Conservation (phyloP, 805 yeast genomes). For the Saccharomycopsis fermentans region DNA sequence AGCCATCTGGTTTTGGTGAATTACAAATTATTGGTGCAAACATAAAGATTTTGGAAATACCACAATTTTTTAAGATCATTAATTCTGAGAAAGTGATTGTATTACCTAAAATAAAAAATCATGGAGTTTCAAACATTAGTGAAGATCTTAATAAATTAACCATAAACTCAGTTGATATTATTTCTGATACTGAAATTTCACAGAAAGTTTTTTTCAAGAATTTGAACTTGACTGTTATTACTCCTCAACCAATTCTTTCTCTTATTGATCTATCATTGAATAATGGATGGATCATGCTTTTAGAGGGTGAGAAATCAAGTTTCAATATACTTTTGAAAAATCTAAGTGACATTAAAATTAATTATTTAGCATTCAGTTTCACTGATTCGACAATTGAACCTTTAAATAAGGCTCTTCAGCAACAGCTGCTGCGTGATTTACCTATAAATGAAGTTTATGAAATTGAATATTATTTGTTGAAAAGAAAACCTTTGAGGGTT, state of each 20-base stretch:
- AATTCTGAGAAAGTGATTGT: slow-evolving; percentile 24
- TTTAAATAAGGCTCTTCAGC: slow-evolving; percentile 41
- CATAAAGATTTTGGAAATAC: slow-evolving; percentile 36
- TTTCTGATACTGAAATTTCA: slow-evolving; percentile 12
- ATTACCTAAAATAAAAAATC: slow-evolving; percentile 24
- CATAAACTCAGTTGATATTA: background rate
- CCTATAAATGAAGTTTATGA: slow-evolving; percentile 63
- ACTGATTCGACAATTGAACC: slow-evolving; percentile 68
- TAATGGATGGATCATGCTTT: slow-evolving; percentile 60
- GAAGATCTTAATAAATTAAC: background rate
- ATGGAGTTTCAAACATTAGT: slow-evolving; percentile 17
- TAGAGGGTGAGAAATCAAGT: slow-evolving; percentile 61
- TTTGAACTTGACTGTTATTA: slow-evolving; percentile 28
- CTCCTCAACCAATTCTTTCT: slow-evolving; percentile 53
- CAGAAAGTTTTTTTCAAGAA: slow-evolving; percentile 21
- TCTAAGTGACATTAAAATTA: slow-evolving; percentile 44
- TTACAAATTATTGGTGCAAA: slow-evolving; percentile 41
- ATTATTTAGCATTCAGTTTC: slow-evolving; percentile 49
- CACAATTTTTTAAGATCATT: slow-evolving; percentile 35
- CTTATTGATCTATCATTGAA: slow-evolving; percentile 42
- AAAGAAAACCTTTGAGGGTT: slow-evolving; percentile 47
- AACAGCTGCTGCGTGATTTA: slow-evolving; percentile 27
- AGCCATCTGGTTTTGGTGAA: slow-evolving; percentile 40
- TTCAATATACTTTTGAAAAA: slow-evolving; percentile 48
- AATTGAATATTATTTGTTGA: slow-evolving; percentile 55